These are phyloP conservation scores for Clonostachys byssicola DNA, from an alignment of 2,329 filamentous ascomycete genomes.

Conservation along the genomic window DNA sequence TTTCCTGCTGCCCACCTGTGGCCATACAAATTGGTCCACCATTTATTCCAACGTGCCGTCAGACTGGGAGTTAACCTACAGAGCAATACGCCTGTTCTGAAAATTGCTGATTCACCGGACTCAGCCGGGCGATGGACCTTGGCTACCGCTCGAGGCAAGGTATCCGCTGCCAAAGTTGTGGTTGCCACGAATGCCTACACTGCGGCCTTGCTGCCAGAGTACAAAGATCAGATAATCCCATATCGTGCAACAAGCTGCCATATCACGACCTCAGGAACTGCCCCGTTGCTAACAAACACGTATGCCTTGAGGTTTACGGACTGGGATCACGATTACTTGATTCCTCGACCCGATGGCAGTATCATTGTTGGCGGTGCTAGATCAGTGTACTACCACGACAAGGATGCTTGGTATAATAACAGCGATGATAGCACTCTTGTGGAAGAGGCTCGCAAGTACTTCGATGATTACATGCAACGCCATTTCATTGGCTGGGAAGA, in stretches of 20 bases:
- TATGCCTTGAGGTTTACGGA: slow-evolving; percentile 15
- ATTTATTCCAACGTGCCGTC: slow-evolving; percentile 5
- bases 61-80: slow-evolving; percentile 1
- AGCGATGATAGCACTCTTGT: slow-evolving; percentile 39
- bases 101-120: background rate
- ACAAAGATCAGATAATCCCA: background rate
- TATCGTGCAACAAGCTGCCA: background rate
- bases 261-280: too few relatives aligned
- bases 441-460: slow-evolving; percentile 33
- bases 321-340: slow-evolving; percentile 27
- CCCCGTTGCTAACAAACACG: slow-evolving; percentile 11
- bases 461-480: slow-evolving; percentile 41
- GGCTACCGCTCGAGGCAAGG: background rate
- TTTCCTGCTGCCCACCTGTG: slow-evolving; percentile 10
- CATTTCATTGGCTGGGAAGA: slow-evolving; percentile 44
- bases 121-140: background rate
- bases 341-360: slow-evolving; percentile 36
- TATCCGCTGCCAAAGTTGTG: background rate
- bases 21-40: slow-evolving; percentile 8
- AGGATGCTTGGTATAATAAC: slow-evolving; percentile 36
- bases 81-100: background rate
- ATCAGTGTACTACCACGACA: slow-evolving; percentile 20
- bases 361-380: slow-evolving; percentile 20
- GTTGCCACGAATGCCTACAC: background rate
- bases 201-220: background rate